These are phyloP conservation scores for Orbilia brochopaga DNA, from an alignment of 2,329 filamentous ascomycete genomes.

Conservation along the genomic window DNA sequence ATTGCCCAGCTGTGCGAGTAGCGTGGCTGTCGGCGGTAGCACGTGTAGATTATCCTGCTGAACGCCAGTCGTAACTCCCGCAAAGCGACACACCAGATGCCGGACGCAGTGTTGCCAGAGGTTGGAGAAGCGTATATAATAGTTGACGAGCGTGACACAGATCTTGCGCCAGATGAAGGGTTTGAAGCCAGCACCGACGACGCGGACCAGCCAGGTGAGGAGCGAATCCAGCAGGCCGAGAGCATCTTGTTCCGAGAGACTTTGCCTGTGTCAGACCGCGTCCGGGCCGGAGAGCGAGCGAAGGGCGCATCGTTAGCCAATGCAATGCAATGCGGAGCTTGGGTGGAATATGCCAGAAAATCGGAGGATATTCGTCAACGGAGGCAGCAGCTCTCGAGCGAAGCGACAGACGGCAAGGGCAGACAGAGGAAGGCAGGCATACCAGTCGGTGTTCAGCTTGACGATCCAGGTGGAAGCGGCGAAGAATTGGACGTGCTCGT, in stretches of 20 bases:
- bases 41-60: conserved; percentile 62
- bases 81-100: conserved; percentile 68
- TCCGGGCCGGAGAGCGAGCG: conserved; percentile 17
- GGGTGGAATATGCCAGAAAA: background rate
- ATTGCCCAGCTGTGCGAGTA: conserved; percentile 62
- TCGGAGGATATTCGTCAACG: background rate
- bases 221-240: conserved; percentile 67
- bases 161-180: conserved; percentile 74
- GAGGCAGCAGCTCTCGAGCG: background rate
- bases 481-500: conserved; percentile 84
- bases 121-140: conserved; percentile 73
- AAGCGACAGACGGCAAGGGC: background rate
- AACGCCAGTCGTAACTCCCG: conserved; percentile 59
- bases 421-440: background rate
- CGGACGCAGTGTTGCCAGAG: conserved; percentile 71
- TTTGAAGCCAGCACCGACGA: conserved; percentile 63
- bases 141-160: conserved; percentile 76
- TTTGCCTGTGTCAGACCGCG: conserved; percentile 53
- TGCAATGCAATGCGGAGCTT: conserved; percentile 3
- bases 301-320: conserved; percentile 15
- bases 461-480: conserved; percentile 90
- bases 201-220: conserved; percentile 68
- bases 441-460: conserved; percentile 92
- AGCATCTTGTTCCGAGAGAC: conserved; percentile 66
- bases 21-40: conserved; percentile 59